These are phyloP conservation scores for Fusarium sp. DNA, from an alignment of 2,329 filamentous ascomycete genomes.

Conservation along the genomic window DNA sequence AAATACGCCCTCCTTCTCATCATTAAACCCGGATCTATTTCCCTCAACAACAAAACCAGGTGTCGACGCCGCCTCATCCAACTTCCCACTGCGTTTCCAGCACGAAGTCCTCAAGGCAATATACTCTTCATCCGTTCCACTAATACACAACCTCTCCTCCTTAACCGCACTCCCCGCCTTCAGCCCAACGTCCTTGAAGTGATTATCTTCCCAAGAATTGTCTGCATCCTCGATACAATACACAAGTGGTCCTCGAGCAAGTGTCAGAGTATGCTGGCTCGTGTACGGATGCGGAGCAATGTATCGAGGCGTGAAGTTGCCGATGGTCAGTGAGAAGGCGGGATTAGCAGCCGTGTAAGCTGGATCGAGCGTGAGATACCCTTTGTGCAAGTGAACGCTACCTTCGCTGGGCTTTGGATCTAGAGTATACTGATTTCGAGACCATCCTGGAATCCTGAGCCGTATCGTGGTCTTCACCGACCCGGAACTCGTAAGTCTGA, in stretches of 20 bases:
- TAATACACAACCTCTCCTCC: not conserved
- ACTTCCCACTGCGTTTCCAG: not conserved
- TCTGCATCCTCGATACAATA: slow-evolving; percentile 66
- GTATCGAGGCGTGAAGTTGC: slow-evolving; percentile 57
- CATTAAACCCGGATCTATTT: fast-evolving
- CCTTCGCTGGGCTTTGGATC: slow-evolving; percentile 43
- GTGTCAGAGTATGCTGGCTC: slow-evolving; percentile 60
- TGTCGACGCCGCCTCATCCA: fast-evolving
- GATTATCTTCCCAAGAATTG: slow-evolving; percentile 18
- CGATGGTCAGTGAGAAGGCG: slow-evolving; percentile 47
- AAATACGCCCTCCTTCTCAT: not conserved
- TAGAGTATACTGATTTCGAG: slow-evolving; percentile 45
- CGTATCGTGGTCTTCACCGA: slow-evolving; percentile 49
- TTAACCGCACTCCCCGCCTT: not conserved
- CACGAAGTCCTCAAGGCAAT: slow-evolving; percentile 14
- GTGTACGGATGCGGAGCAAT: slow-evolving; percentile 64
- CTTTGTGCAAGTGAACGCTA: slow-evolving; percentile 44
- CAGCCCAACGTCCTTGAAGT: slow-evolving; percentile 22
- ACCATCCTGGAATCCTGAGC: slow-evolving; percentile 64
- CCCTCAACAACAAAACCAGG: not conserved
- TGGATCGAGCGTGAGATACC: slow-evolving; percentile 58
- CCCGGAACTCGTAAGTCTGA: slow-evolving; percentile 48
- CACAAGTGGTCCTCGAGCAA: slow-evolving; percentile 65
- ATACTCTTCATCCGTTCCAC: slow-evolving; percentile 12
- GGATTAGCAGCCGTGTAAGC: slow-evolving; percentile 50